Evolutionary conservation across 805 yeast species (phyloP), one percentile per base, ranked within the genome.

Genomic region (Ogataea sp.): DNA sequence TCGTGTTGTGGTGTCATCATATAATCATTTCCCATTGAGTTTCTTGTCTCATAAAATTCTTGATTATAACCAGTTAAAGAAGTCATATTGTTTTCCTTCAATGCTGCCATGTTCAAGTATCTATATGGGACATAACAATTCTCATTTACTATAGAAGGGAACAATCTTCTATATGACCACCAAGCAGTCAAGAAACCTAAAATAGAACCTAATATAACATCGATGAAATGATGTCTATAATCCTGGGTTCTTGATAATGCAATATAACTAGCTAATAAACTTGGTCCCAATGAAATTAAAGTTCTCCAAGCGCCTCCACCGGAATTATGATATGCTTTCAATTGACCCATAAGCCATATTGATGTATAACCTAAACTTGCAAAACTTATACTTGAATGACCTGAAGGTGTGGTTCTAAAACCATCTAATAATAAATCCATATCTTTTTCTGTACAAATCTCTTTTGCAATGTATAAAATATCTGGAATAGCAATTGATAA

Each of bases 191-290:
- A 42, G 4, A 62, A 45, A 1, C 98, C 98, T 3, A 90, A 53
- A 1, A 67, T 15, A 23, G 83, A 67, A 3, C 98, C 98, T 14
- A 81, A 52, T 2, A 83, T 49, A 1, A 93, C 82, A 59, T 90
- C 98, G 15, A 84, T 66, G 54, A 85, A 87, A 61, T 90, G 97
- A 55, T 90, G 98, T 56, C 97, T 72, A 61, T 89, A 89, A 61
- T 90, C 98, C 51, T 83, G 82, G 1, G 96, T 85, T 51, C 98
- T 73, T 30, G 93, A 78, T 34, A 85, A 59, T 0, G 97, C 97
- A 48, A 90, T 79, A 46, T 80, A 68, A 1, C 73, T 53, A 0
- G 97, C 96, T 6, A 83, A 70, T 5, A 86, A 49, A 1, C 72
- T 53, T 2, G 93, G 93, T n/a, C 70, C 40, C 9, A 63, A 52